Evolutionary conservation across 305 asterid species (phyloP).

Genomic region (Euphrasia arctica): DNA sequence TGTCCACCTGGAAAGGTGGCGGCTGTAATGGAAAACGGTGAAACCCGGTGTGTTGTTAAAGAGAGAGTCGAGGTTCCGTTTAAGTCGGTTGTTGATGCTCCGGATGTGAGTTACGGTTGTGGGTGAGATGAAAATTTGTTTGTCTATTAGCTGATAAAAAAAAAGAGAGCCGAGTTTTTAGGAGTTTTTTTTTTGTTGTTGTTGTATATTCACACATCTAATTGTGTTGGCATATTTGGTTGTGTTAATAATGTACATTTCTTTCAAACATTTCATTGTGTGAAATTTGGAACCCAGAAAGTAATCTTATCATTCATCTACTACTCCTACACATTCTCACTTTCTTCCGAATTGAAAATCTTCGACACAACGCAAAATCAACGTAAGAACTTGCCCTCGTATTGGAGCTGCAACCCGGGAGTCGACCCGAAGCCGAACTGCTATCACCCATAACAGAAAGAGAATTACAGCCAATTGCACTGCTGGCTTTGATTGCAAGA

Average conservation of each 20-base stretch:
- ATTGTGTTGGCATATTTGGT: background rate
- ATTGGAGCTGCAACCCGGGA: background rate
- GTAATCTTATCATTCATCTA: too few relatives aligned
- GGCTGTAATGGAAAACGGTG: slow-evolving; percentile 63
- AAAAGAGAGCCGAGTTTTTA: background rate
- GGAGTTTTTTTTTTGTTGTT: slow-evolving; percentile 11
- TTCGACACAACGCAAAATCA: background rate
- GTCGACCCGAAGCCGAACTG: background rate
- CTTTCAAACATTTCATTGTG: too few relatives aligned
- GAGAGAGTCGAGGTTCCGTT: slow-evolving; percentile 91
- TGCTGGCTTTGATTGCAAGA: slow-evolving; percentile 49
- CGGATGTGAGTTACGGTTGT: slow-evolving; percentile 91
- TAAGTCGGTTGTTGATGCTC: slow-evolving; percentile 53
- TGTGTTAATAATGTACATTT: background rate
- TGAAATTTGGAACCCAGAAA: too few relatives aligned
- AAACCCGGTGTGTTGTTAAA: slow-evolving; percentile 69
- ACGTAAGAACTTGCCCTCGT: background rate
- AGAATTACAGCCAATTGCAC: slow-evolving; percentile 18
- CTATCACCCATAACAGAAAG: slow-evolving; percentile 5
- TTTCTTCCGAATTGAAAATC: background rate
- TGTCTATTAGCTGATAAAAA: background rate
- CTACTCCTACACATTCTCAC: background rate
- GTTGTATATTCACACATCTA: slow-evolving; percentile 32
- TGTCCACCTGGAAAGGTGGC: slow-evolving; percentile 87
- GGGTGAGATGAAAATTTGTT: slow-evolving; percentile 43